phyloP scores from a whole-genome alignment of 192 early-diverging fungal genomes.

The Linnemannia hyalina region DNA sequence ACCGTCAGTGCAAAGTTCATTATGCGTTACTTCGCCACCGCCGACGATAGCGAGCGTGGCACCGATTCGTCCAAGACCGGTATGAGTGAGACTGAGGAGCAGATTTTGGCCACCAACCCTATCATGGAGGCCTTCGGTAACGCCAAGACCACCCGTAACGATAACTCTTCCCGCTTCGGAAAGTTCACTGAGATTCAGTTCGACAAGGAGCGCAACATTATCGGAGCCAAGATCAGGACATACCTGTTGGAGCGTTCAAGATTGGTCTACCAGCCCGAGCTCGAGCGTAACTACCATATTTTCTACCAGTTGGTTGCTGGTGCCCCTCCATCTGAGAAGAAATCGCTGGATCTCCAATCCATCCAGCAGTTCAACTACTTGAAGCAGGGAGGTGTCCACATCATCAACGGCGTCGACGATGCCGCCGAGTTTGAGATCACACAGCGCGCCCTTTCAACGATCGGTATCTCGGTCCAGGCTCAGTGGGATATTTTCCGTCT shows the following conservation, averaged over 20 bases:
- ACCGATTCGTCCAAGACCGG: conserved; percentile 61
- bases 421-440: conserved; percentile 92
- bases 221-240: conserved; percentile 95
- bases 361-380: conserved; percentile 89
- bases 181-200: conserved; percentile 98
- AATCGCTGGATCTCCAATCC: conserved; percentile 81
- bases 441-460: conserved; percentile 84
- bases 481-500: conserved; percentile 95
- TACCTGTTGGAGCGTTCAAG: conserved; percentile 97
- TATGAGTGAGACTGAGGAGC: conserved; percentile 83
- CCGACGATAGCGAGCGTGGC: conserved; percentile 74
- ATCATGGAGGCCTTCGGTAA: conserved; percentile 99
- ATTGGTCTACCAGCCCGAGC: conserved; percentile 92
- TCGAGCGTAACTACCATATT: conserved; percentile 98
- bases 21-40: conserved; percentile 96
- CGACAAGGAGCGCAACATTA: conserved; percentile 84
- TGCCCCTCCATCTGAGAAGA: conserved; percentile 84
- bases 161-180: conserved; percentile 98
- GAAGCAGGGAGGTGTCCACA: conserved; percentile 86
- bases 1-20: conserved; percentile 97
- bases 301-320: conserved; percentile 99
- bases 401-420: conserved; percentile 91
- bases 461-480: conserved; percentile 84
- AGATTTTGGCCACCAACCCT: conserved; percentile 95
- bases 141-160: conserved; percentile 99